A percentile compares a stretch with the other conserved stretches of the same genome.
phyloP scores from a whole-genome alignment of 1,284 basidiomycete genomes.

The Xerocomus nothofagi region DNA sequence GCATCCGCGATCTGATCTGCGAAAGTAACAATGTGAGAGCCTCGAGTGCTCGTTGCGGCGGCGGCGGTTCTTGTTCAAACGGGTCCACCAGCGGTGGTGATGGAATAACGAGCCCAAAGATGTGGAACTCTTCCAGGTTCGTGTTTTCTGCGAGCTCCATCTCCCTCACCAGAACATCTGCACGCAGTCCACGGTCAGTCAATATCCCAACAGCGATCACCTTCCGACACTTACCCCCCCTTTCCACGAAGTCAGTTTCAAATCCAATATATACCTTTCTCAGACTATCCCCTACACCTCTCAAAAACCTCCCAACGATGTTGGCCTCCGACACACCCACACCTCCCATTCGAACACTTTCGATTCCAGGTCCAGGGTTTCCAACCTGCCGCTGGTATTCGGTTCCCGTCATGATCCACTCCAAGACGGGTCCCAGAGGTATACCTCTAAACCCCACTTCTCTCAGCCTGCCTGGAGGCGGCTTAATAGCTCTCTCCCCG shows the following conservation, averaged over 20 bases:
- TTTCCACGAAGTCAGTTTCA: conserved; percentile 32
- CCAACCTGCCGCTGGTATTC: conserved; percentile 12
- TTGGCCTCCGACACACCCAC: conserved; percentile 28
- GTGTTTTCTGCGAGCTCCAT: conserved; percentile 28
- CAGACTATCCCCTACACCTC: conserved; percentile 19
- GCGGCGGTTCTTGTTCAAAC: conserved; percentile 16
- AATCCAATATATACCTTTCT: conserved; percentile 34
- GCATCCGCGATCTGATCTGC: conserved; percentile 31
- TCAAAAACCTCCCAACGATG: conserved; percentile 29
- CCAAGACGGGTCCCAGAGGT: conserved; percentile 25
- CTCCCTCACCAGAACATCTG: conserved; percentile 30
- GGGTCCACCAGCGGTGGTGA: conserved; percentile 31
- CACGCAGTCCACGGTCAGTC: conserved; percentile 9
- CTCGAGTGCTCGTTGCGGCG: conserved; percentile 15
- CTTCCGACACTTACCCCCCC: conserved; percentile 28
- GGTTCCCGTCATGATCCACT: conserved; percentile 29
- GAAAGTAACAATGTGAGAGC: conserved; percentile 30
- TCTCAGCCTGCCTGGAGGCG: conserved; percentile 23
- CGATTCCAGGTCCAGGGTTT: conserved; percentile 12
- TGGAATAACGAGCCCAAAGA: conserved; percentile 35
- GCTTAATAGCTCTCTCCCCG: conserved; percentile 11
- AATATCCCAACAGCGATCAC: background rate
- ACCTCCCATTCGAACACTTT: conserved; percentile 32
- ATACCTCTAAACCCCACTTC: conserved; percentile 31
- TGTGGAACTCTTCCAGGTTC: conserved; percentile 31